phyloP scores from a whole-genome alignment of 2,329 filamentous ascomycete genomes.

The Xylaria arbuscula region DNA sequence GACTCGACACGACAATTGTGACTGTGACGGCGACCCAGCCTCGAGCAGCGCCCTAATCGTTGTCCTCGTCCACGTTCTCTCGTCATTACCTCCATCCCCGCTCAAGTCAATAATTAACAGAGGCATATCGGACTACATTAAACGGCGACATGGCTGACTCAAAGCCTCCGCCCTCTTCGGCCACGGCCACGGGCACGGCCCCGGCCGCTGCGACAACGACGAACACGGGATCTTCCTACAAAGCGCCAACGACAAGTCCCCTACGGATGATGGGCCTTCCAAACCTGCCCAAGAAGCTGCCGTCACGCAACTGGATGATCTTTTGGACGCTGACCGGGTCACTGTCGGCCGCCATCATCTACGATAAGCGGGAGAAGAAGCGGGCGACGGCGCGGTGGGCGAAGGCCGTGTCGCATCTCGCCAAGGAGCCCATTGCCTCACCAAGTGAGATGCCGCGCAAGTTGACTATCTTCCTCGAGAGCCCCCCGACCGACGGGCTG shows the following conservation, averaged over 20 bases:
- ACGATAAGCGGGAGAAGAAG: slow-evolving; percentile 92
- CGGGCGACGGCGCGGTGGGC: slow-evolving; percentile 88
- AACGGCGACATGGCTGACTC: slow-evolving; percentile 40
- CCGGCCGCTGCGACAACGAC: slow-evolving; percentile 26
- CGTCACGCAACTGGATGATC: slow-evolving; percentile 97
- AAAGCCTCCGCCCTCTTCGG: slow-evolving; percentile 29
- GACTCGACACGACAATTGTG: neutral
- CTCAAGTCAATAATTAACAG: too few species aligned
- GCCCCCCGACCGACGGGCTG: slow-evolving; percentile 87
- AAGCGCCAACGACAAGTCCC: slow-evolving; percentile 70
- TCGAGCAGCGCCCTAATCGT: neutral
- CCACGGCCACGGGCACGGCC: slow-evolving; percentile 17
- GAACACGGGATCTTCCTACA: slow-evolving; percentile 50
- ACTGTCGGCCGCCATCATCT: slow-evolving; percentile 83
- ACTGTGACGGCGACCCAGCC: neutral
- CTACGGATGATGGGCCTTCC: slow-evolving; percentile 87
- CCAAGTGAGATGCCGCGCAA: slow-evolving; percentile 81
- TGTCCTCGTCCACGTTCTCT: neutral
- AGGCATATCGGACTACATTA: neutral
- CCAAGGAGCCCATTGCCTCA: slow-evolving; percentile 75
- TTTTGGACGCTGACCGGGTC: slow-evolving; percentile 84
- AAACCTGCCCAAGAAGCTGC: slow-evolving; percentile 82
- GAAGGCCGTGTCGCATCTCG: slow-evolving; percentile 84
- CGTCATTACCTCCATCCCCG: neutral
- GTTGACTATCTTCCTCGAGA: slow-evolving; percentile 85